Conservation (phyloP, 257 asterid genomes). For the Prunella vulgaris region DNA sequence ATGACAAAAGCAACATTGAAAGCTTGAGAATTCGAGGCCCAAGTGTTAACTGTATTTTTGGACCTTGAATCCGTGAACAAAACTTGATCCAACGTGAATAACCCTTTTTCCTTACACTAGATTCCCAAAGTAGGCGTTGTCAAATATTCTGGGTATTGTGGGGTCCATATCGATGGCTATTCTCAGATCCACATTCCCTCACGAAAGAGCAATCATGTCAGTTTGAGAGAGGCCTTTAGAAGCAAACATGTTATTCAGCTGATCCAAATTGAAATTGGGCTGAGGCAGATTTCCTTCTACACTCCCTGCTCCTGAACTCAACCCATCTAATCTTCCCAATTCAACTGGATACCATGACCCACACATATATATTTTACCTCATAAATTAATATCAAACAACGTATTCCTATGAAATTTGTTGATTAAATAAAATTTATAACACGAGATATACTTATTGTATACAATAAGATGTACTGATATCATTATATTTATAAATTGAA, state of each 20-base stretch:
- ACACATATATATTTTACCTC: too few relatives aligned
- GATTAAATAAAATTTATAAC: too few relatives aligned
- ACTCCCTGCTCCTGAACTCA: conserved; percentile 55
- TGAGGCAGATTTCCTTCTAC: conserved; percentile 67
- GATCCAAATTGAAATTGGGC: conserved; percentile 57
- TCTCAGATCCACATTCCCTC: conserved; percentile 48
- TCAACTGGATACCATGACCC: conserved; percentile 75
- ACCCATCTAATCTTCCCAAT: conserved; percentile 73
- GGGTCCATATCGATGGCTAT: conserved; percentile 86
- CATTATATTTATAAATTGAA: too few relatives aligned
- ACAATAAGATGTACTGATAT: too few relatives aligned
- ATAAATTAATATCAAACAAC: too few relatives aligned
- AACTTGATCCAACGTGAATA: conserved; percentile 83
- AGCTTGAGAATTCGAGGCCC: conserved; percentile 48
- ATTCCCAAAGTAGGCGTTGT: conserved; percentile 59
- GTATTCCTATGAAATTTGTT: too few relatives aligned
- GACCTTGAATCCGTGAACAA: conserved; percentile 64
- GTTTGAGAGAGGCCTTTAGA: conserved; percentile 50
- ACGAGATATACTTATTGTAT: too few relatives aligned
- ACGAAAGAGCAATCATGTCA: conserved; percentile 88
- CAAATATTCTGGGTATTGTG: conserved; percentile 54
- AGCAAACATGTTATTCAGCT: conserved; percentile 62
- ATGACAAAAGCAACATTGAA: conserved; percentile 43
- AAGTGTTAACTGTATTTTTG: conserved; percentile 34
- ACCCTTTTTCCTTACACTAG: conserved; percentile 68